Conservation (phyloP, 2,329 filamentous ascomycete species). For the Ascochyta rabiei region DNA sequence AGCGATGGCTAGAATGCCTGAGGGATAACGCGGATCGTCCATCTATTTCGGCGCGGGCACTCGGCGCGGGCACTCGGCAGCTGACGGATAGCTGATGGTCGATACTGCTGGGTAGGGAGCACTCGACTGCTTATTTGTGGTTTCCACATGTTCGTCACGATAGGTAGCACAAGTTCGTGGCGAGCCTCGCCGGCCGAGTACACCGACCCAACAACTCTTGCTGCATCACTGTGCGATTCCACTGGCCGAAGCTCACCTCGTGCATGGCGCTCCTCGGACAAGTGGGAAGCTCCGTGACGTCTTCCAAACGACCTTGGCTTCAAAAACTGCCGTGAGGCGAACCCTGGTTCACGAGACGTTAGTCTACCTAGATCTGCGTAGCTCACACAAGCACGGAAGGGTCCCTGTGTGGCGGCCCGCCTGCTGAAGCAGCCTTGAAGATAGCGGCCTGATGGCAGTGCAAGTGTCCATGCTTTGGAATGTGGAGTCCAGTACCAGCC, state of each 20-base stretch:
- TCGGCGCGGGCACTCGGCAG: background rate
- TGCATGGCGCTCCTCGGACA: background rate
- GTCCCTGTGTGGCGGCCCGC: conserved; percentile 5
- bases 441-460: background rate
- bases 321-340: conserved; percentile 2
- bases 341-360: background rate
- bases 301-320: background rate
- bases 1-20: background rate
- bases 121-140: background rate
- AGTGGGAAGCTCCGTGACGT: background rate
- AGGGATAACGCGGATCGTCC: background rate
- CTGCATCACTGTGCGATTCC: background rate
- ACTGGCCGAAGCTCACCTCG: background rate
- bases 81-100: background rate
- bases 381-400: background rate
- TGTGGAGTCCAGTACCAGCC: background rate
- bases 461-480: conserved; percentile 5
- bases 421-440: background rate
- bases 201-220: background rate
- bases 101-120: background rate
- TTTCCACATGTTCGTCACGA: background rate
- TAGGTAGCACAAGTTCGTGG: background rate
- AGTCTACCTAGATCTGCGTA: background rate
- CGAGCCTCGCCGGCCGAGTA: background rate
- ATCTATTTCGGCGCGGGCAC: background rate